Evolutionary conservation across 78 protist species (phyloP), one percentile per base, ranked within the genome.

Genomic region (Dictyostelium intermedium): DNA sequence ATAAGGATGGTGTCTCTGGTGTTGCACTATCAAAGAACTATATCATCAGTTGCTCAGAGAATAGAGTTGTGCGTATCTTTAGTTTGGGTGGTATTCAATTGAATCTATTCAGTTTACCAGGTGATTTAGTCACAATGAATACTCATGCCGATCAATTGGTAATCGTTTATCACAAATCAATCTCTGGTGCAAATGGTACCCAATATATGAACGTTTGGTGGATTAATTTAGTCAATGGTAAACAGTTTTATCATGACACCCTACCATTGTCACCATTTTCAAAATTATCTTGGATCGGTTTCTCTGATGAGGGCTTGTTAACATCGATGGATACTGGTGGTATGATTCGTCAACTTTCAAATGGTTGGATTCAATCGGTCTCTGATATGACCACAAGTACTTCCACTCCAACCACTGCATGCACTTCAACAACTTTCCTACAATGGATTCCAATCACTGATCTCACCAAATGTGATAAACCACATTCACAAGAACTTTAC

Each of bases 101-200:
- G 23, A 43, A 72, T n/a, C 3, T 63, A 0, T 18, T 89, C 18
- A 50, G 66, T 11, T 11, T 89, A 18, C 43, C 56, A 7, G 94
- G 94, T 13, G 87, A 89, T 69, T n/a, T 89, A 0, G 77, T 80
- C 3, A 89, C 94, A 16, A 89, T 89, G 87, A 11, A 41, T 25
- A 32, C 78, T 8, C 20, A 13, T 25, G 60, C 72, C 5, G 87
- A 89, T 32, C 32, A 6, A 2, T 37, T 89, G 25, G 94, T 74
- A 25, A 35, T 89, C 32, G 94, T 89, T 25, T 80, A 89, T 47
- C 74, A 70, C 25, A 30, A n/a, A 14, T 45, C 69, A 16, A 27
- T 14, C 2, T 4, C 41, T 18, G 30, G 20, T 82, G 47, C 30
- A 8, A 43, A 60, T 82, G 25, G 35, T 7, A 30, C 37, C 18